Base-by-base conservation (phyloP, 2,329 filamentous ascomycete genomes). In the Verticillium albo-atrum region DNA sequence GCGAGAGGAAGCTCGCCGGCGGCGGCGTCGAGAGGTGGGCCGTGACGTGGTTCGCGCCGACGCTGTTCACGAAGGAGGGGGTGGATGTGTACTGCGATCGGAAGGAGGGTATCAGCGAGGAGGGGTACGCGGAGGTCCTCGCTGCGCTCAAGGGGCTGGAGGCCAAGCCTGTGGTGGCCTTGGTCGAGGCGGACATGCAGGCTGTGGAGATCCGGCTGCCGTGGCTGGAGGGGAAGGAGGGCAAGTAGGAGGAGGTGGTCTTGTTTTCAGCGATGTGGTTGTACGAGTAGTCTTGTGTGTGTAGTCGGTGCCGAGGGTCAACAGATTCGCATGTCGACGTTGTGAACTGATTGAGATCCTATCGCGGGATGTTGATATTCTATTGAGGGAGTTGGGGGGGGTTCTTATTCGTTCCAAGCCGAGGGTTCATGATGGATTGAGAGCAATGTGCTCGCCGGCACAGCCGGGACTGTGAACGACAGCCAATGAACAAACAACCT, bases 21-120 rank as follows among this genome's bases (percentile, higher is more conserved):
- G 74, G 74, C 1, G 70, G 68, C 9, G 71, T 67, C 54, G 83
- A 86, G 72, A 80, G 82, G 66, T 96, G 90, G 90, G 86, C 84
- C 1, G 90, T 96, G 15, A 96, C 90, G 4, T 94, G 89, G 81
- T 96, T 96, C 72, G 87, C 88, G 63, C 88, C 90, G 68, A 96
- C 90, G 26, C 66, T 93, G 52, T 96, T 96, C 66, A 95, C 91
- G 6, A 89, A 89, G 63, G 90, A 91, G 59, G 92, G 92, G 0
- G 68, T 96, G 30, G 92, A 96, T 74, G 74, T 96, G 10, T 95
- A 94, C 72, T 87, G 85, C 53, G 81, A 89, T 65, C 78, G 81
- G 17, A 80, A 75, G 56, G 82, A 81, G 62, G 89, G 89, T 0
- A 64, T 91, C 63, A 82, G 79, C 58, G 75, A 82, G 59, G 81